Evolutionary conservation across 495 filamentous ascomycete genomes (phyloP).

Genomic region (Penicillium longicatenatum): DNA sequence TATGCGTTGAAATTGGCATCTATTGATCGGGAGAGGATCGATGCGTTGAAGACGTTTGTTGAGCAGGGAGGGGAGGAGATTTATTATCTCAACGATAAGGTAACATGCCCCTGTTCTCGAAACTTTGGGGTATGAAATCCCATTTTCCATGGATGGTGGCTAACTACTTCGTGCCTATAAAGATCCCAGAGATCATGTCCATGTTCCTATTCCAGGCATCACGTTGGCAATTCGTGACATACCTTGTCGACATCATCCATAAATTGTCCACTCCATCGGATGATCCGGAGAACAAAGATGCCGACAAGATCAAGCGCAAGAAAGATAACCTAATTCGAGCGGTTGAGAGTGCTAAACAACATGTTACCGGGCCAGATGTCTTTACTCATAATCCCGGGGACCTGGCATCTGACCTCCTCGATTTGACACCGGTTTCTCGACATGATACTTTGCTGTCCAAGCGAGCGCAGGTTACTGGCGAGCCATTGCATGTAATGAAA

Average conservation of each 20-base stretch:
- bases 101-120: conserved; percentile 28
- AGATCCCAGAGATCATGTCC: conserved; percentile 82
- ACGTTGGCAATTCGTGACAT: conserved; percentile 69
- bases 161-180: conserved; percentile 11
- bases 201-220: conserved; percentile 89
- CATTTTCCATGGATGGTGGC: not conserved
- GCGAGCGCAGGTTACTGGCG: conserved; percentile 26
- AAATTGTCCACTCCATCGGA: conserved; percentile 30
- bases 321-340: conserved; percentile 45
- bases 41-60: conserved; percentile 77
- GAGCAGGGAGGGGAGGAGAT: conserved; percentile 79
- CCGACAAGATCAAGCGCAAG: conserved; percentile 37
- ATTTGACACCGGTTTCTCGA: conserved; percentile 34
- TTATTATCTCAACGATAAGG: conserved; percentile 68
- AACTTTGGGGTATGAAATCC: not conserved
- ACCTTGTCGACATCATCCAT: conserved; percentile 65
- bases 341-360: conserved; percentile 30
- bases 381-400: conserved; percentile 28
- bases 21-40: conserved; percentile 89
- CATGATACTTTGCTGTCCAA: conserved; percentile 33
- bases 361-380: conserved; percentile 41
- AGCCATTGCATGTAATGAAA: conserved; percentile 33
- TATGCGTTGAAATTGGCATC: conserved; percentile 61
- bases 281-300: conserved; percentile 29
- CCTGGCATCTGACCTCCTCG: conserved; percentile 26